These are phyloP conservation scores for Candida tropicalis DNA, from an alignment of 1,139 yeast genomes.

Conservation along the genomic window DNA sequence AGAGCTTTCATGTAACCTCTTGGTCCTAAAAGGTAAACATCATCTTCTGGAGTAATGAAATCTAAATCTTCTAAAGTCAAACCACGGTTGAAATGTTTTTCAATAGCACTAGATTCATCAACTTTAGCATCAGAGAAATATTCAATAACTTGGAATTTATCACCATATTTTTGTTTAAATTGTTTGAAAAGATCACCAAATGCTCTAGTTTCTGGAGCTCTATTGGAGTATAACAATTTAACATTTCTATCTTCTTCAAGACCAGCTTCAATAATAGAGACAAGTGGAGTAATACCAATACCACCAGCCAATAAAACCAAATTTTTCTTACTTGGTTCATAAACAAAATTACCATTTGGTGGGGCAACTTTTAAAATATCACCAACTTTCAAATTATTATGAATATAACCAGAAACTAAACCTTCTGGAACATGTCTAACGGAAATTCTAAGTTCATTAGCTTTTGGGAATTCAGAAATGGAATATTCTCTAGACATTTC, in stretches of 20 bases:
- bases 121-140: constrained; percentile 20
- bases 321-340: constrained; percentile 31
- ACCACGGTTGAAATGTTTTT: constrained; percentile 9
- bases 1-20: constrained; percentile 34
- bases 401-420: constrained; percentile 55
- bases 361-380: constrained; percentile 54
- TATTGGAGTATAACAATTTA: constrained; percentile 33
- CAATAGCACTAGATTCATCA: constrained; percentile 10
- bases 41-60: constrained; percentile 16
- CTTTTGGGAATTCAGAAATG: constrained; percentile 35
- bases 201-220: constrained; percentile 25
- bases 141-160: constrained; percentile 24
- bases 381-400: constrained; percentile 51
- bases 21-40: constrained; percentile 41
- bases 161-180: constrained; percentile 20
- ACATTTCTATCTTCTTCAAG: constrained; percentile 30
- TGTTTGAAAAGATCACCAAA: constrained; percentile 27
- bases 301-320: constrained; percentile 59
- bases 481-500: constrained; percentile 56
- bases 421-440: constrained; percentile 52
- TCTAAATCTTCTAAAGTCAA: constrained; percentile 21
- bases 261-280: constrained; percentile 51
- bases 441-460: constrained; percentile 52
- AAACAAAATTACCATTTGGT: constrained; percentile 59
- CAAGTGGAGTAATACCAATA: constrained; percentile 67